Conservation (phyloP, 345 rosid species). For the Excoecaria cochinchinensis region DNA sequence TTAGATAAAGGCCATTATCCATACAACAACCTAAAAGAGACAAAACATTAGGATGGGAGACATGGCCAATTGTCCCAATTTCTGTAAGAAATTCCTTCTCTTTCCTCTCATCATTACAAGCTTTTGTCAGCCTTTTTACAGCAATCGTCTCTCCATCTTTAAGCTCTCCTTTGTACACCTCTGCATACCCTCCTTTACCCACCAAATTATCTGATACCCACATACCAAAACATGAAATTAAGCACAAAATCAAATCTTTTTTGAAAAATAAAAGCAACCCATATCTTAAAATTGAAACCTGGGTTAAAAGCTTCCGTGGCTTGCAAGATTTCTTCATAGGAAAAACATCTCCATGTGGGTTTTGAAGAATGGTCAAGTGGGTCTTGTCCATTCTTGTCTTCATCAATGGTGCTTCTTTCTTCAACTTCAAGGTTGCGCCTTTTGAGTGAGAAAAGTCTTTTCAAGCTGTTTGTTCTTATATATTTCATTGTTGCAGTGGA, state of each 20-base stretch:
- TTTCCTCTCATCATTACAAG: constrained; percentile 75
- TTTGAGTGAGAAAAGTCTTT: constrained; percentile 73
- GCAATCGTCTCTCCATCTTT: constrained; percentile 65
- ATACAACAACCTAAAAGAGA: constrained; percentile 84
- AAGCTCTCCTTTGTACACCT: constrained; percentile 71
- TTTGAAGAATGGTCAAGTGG: constrained; percentile 22
- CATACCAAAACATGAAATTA: constrained; percentile 8
- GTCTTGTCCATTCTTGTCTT: constrained; percentile 23
- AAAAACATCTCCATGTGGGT: constrained; percentile 95
- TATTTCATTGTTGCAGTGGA: constrained; percentile 58
- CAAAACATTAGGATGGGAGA: constrained; percentile 71
- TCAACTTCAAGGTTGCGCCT: constrained; percentile 65
- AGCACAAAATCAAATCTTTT: not conserved
- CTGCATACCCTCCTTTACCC: constrained; percentile 93
- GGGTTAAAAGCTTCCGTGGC: constrained; percentile 71
- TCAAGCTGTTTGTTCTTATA: constrained; percentile 73
- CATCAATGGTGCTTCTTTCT: constrained; percentile 34
- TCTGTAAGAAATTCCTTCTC: constrained; percentile 87
- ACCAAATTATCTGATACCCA: constrained; percentile 59
- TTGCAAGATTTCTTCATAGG: constrained; percentile 68
- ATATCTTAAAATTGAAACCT: constrained; percentile 38
- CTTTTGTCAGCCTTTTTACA: constrained; percentile 75
- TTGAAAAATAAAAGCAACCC: not conserved
- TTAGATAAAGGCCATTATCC: constrained; percentile 85
- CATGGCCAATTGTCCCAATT: constrained; percentile 95